Conservation (phyloP, 257 asterid genomes). For the Thymus quinquecostatus region DNA sequence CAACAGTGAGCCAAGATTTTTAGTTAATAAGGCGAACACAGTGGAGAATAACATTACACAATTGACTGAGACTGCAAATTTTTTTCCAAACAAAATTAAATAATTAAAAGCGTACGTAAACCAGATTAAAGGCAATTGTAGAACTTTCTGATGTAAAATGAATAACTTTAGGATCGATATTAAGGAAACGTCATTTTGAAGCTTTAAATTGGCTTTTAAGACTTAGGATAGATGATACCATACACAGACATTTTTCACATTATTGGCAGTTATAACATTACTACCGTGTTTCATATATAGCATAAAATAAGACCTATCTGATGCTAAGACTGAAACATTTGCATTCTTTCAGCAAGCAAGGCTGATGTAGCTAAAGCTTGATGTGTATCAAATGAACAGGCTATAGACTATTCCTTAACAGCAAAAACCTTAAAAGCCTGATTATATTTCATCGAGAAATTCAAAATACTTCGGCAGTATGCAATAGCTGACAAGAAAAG, state of each 20-base stretch:
- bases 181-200: conserved; percentile 16
- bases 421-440: conserved; percentile 23
- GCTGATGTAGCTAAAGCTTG: conserved; percentile 24
- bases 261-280: neutral
- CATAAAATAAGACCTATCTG: neutral
- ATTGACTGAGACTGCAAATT: conserved; percentile 12
- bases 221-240: neutral
- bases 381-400: conserved; percentile 4
- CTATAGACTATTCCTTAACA: neutral
- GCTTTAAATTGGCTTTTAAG: conserved; percentile 21
- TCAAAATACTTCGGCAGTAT: neutral
- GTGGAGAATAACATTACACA: conserved; percentile 14
- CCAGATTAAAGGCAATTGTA: conserved; percentile 14
- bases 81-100: conserved; percentile 8
- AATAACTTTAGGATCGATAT: conserved; percentile 3
- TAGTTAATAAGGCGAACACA: conserved; percentile 6
- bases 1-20: conserved; percentile 24
- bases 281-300: neutral
- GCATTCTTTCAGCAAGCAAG: conserved; percentile 26
- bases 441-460: neutral
- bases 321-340: conserved; percentile 1
- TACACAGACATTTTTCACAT: neutral
- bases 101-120: conserved; percentile 1
- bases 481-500: neutral
- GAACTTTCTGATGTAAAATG: conserved; percentile 13